Evolutionary conservation across 768 basidiomycete species (phyloP).

Genomic region (Serendipita sp.): DNA sequence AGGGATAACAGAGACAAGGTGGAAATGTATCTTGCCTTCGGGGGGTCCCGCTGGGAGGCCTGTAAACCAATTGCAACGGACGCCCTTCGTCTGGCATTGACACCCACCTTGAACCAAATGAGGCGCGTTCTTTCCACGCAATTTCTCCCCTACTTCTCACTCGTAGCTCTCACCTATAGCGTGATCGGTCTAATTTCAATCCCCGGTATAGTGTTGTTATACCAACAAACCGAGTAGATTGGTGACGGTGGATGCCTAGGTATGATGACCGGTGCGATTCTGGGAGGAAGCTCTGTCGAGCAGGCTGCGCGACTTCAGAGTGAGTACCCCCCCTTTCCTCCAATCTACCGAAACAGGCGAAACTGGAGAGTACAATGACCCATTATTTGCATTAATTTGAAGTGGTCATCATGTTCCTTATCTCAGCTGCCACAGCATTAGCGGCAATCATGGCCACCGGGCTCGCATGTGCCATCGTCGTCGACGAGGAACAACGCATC

Average conservation of each 20-base stretch:
- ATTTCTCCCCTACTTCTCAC: not conserved
- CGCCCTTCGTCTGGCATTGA: conserved; percentile 61
- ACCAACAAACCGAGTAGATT: not conserved
- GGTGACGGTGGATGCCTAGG: conserved; percentile 21
- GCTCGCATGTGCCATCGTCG: conserved; percentile 40
- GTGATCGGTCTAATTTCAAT: conserved; percentile 24
- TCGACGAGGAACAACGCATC: conserved; percentile 53
- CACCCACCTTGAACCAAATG: conserved; percentile 77
- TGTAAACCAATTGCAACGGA: conserved; percentile 64
- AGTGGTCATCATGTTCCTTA: conserved; percentile 90
- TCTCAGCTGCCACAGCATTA: conserved; percentile 58
- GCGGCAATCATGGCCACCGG: conserved; percentile 49
- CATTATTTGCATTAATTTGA: not conserved
- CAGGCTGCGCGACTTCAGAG: conserved; percentile 74
- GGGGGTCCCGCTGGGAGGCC: conserved; percentile 66
- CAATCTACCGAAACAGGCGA: not conserved
- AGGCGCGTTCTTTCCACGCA: conserved; percentile 29
- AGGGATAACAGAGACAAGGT: conserved; percentile 76
- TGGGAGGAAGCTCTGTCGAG: conserved; percentile 69
- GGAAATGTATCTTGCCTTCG: conserved; percentile 73
- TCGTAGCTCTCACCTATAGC: conserved; percentile 7
- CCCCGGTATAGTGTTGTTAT: conserved; percentile 14
- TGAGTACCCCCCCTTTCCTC: conserved; percentile 12
- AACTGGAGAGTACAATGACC: not conserved
- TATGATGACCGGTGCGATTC: conserved; percentile 86